Conservation (phyloP, 805 yeast species). For the Ascoidea tarda region DNA sequence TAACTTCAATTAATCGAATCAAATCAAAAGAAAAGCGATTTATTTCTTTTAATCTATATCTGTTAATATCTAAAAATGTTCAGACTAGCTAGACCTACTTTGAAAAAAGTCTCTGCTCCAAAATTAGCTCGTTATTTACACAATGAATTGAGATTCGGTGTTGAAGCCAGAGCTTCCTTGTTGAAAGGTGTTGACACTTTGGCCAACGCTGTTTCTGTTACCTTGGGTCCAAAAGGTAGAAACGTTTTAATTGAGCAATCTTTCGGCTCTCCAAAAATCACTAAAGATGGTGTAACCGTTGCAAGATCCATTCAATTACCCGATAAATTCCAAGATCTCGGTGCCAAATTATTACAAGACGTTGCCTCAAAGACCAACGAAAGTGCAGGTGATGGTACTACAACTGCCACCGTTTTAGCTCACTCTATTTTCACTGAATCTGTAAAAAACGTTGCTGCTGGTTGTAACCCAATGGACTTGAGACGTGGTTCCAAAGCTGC, state of each 20-base stretch:
- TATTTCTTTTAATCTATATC: too few relatives aligned
- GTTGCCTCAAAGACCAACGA: constrained; percentile 96
- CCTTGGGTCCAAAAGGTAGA: constrained; percentile 97
- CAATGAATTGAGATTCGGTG: constrained; percentile 93
- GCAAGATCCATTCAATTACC: constrained; percentile 72
- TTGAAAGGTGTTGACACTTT: constrained; percentile 87
- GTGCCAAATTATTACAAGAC: constrained; percentile 90
- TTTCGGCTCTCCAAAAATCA: constrained; percentile 94
- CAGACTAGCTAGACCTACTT: neutral
- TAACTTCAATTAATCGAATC: too few relatives aligned
- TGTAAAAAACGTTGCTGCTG: constrained; percentile 95
- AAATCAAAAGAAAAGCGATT: too few relatives aligned
- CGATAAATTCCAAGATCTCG: constrained; percentile 92
- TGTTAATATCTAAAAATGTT: neutral
- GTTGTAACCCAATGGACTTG: constrained; percentile 97
- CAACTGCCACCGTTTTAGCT: constrained; percentile 93
- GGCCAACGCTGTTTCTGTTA: constrained; percentile 93
- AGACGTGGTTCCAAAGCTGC: constrained; percentile 97
- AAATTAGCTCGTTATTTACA: constrained; percentile 26
- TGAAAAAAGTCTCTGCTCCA: neutral
- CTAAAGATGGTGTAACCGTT: constrained; percentile 98
- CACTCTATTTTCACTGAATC: constrained; percentile 91
- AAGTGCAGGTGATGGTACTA: constrained; percentile 97
- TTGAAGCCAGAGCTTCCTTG: constrained; percentile 92
- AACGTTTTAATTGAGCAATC: constrained; percentile 93